Evolutionary conservation across 768 basidiomycete genomes (phyloP), one percentile per base, ranked within the genome.

Genomic region (Kondoa malvinella): DNA sequence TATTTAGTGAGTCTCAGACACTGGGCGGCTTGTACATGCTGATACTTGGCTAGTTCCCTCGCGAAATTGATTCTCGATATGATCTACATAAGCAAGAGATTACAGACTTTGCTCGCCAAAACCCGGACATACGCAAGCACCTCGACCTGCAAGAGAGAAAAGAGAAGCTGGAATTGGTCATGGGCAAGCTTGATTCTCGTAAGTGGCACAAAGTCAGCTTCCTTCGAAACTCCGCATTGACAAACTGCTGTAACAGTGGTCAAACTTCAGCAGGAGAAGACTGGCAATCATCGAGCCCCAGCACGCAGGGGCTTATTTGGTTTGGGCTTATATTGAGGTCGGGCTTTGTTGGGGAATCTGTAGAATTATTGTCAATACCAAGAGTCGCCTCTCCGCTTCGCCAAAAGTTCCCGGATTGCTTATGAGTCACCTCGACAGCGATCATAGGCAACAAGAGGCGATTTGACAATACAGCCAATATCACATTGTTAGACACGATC

Each of bases 1-100:
- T 95, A 97, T 75, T 90, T 94, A 81, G 90, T 88, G 72, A 57
- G 82, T 75, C 26, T 30, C 30, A 57, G 27, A 30, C 25, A 0
- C 26, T 30, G 12, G 15, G 14, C 32, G 15, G 61, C 21, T 12
- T 31, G 61, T 33, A 3, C 3, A 4, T 8, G 31, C 32, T 27
- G 27, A 32, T 34, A 2, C 56, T 14, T 67, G 1, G 67, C 3
- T 70, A 95, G 88, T 96, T 99, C 81, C 94, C 95, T 70, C 85
- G 94, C 33, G 94, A 96, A 78, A 96, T 99, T 68, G 94, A 97
- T 77, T 88, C 89, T 26, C 83, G 92, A 29, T 95, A 96, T 73
- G 88, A 94, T 76, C 81, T 96, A n/a, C 87, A 95, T 76, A 85
- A 90, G 0, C 83, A 82, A 61, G 91, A 96, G 76, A 91, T 96